Evolutionary conservation across 108 stramenopile genomes (phyloP).

Genomic region (Aurantiochytrium sp.): DNA sequence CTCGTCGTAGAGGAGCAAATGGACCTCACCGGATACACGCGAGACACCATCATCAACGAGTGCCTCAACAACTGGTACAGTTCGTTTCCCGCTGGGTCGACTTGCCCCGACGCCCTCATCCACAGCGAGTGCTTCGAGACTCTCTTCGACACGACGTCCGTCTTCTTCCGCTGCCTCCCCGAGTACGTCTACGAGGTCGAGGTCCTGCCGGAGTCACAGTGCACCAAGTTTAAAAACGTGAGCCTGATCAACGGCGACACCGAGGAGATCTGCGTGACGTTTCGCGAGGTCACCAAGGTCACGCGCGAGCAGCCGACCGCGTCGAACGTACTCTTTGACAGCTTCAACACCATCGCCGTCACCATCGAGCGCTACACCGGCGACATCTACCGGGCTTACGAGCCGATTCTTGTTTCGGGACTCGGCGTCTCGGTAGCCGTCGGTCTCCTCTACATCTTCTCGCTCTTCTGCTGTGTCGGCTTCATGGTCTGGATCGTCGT

Average conservation of each 20-base stretch:
- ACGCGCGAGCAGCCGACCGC: conserved; percentile 10
- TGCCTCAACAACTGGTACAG: not conserved
- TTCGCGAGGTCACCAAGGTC: conserved; percentile 26
- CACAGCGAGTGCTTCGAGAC: not conserved
- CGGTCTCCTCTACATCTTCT: conserved; percentile 15
- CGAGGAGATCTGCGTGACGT: not conserved
- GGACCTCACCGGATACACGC: not conserved
- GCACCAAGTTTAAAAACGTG: conserved; percentile 19
- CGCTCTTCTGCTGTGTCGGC: conserved; percentile 19
- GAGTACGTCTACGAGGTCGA: conserved; percentile 7
- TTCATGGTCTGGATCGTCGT: conserved; percentile 25
- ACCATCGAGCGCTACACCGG: not conserved
- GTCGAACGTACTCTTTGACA: not conserved
- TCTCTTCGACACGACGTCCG: not conserved
- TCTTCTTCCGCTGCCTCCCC: conserved; percentile 10
- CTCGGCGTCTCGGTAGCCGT: not conserved
- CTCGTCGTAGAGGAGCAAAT: not conserved
- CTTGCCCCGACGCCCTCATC: not conserved
- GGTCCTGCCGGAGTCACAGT: not conserved
- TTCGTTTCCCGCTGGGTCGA: not conserved
- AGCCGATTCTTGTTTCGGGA: not conserved
- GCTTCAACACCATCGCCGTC: conserved; percentile 1
- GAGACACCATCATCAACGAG: not conserved
- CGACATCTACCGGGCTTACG: not conserved
- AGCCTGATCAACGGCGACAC: not conserved